Conservation (phyloP, 2,329 filamentous ascomycete genomes). For the Allantophomopsis lycopodina region DNA sequence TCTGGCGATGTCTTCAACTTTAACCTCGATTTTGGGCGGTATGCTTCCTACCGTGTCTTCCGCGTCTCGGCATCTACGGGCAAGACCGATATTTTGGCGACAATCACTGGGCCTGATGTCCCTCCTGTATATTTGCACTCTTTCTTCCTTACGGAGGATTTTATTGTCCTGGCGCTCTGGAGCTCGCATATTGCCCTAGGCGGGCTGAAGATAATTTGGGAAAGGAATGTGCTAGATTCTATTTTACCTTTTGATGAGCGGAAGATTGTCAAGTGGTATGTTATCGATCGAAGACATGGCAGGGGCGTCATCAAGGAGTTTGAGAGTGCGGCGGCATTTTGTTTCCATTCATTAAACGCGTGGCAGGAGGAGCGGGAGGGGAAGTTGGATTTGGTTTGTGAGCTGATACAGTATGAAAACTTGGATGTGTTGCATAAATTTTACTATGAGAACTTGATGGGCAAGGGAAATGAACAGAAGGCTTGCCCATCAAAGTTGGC, state of each 20-base stretch:
- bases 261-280: constrained; percentile 52
- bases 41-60: constrained; percentile 56
- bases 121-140: constrained; percentile 70
- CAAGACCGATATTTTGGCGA: constrained; percentile 57
- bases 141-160: constrained; percentile 57
- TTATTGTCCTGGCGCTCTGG: constrained; percentile 62
- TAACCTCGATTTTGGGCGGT: constrained; percentile 52
- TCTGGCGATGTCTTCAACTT: constrained; percentile 73
- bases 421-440: constrained; percentile 50
- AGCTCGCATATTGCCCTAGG: constrained; percentile 42
- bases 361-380: constrained; percentile 44
- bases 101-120: constrained; percentile 34
- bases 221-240: constrained; percentile 54
- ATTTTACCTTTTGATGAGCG: constrained; percentile 47
- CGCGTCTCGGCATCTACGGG: constrained; percentile 46
- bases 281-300: constrained; percentile 51
- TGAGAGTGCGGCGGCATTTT: constrained; percentile 55
- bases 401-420: constrained; percentile 50
- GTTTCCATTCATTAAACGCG: constrained; percentile 69
- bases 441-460: constrained; percentile 56
- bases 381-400: constrained; percentile 46
- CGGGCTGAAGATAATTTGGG: constrained; percentile 48
- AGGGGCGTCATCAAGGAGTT: constrained; percentile 57
- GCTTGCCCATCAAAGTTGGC: constrained; percentile 28
- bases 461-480: constrained; percentile 29